Conservation (phyloP, 116 monocot species). For the Iris pallida region DNA sequence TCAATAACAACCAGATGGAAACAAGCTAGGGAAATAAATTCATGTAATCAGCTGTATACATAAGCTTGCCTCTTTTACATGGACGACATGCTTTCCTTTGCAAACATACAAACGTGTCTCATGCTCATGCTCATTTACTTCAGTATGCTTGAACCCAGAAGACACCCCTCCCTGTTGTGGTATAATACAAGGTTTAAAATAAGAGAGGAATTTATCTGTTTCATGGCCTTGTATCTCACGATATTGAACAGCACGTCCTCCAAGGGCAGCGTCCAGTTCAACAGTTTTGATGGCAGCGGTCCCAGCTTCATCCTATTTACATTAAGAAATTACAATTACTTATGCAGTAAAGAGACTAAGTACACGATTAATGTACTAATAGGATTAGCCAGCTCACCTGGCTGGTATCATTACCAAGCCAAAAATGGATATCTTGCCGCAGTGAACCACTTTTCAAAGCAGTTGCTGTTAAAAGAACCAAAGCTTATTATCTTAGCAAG, state of each 20-base stretch:
- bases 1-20: background rate
- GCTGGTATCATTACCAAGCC: conserved; percentile 94
- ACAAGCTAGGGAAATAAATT: background rate
- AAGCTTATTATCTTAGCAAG: background rate
- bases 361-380: background rate
- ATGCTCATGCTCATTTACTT: conserved; percentile 56
- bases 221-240: conserved; percentile 92
- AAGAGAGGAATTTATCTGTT: conserved; percentile 90
- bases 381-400: conserved; percentile 47
- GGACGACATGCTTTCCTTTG: conserved; percentile 55
- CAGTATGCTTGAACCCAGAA: conserved; percentile 81
- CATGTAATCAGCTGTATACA: background rate
- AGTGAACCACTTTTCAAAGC: conserved; percentile 79
- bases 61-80: conserved; percentile 54
- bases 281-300: conserved; percentile 90
- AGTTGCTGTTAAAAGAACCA: conserved; percentile 42
- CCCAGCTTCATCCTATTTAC: conserved; percentile 83
- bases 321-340: background rate
- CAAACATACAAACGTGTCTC: conserved; percentile 47
- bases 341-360: background rate
- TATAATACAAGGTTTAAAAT: conserved; percentile 95
- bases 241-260: conserved; percentile 93
- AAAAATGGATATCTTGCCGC: conserved; percentile 90
- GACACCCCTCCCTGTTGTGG: conserved; percentile 79
- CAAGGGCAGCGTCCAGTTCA: conserved; percentile 94